A percentile compares a stretch with the other conserved stretches of the same genome.
These are phyloP conservation scores for Alloteropsis semialata DNA, from an alignment of 176 grass and related monocot species.

Conservation along the genomic window DNA sequence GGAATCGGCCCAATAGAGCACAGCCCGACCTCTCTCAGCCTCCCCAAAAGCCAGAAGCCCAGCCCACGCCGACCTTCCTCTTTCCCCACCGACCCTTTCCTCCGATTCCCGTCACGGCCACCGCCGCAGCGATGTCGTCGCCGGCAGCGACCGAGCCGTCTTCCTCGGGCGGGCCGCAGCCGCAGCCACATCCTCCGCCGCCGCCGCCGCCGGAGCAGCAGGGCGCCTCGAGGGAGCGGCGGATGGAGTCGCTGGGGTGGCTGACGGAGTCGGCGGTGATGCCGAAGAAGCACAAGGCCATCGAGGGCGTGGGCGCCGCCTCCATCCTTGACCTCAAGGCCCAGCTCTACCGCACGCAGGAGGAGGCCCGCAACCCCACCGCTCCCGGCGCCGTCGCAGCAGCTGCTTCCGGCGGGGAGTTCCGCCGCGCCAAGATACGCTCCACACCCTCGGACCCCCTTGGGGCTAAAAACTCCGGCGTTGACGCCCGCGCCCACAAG, in stretches of 20 bases:
- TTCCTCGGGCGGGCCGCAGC: neutral
- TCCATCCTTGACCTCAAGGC: constrained; percentile 97
- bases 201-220: constrained; percentile 13
- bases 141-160: constrained; percentile 20
- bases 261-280: constrained; percentile 91
- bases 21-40: neutral
- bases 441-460: constrained; percentile 43
- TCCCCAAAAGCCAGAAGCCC: neutral
- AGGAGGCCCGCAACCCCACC: constrained; percentile 66
- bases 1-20: neutral
- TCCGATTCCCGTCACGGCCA: neutral
- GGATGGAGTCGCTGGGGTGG: constrained; percentile 94
- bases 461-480: constrained; percentile 79
- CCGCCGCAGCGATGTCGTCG: constrained; percentile 37
- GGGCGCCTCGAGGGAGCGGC: constrained; percentile 27
- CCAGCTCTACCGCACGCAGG: constrained; percentile 86
- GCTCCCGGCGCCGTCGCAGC: constrained; percentile 32
- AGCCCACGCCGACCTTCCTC: neutral
- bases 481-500: constrained; percentile 66
- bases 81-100: neutral
- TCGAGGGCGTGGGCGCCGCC: constrained; percentile 87
- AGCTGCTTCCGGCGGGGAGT: constrained; percentile 44
- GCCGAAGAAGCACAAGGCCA: constrained; percentile 97
- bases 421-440: constrained; percentile 66
- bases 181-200: neutral